Percentiles rank a stretch among this genome's conserved stretches.
phyloP scores from a whole-genome alignment of 768 basidiomycete genomes.

The Auricularia sp. region DNA sequence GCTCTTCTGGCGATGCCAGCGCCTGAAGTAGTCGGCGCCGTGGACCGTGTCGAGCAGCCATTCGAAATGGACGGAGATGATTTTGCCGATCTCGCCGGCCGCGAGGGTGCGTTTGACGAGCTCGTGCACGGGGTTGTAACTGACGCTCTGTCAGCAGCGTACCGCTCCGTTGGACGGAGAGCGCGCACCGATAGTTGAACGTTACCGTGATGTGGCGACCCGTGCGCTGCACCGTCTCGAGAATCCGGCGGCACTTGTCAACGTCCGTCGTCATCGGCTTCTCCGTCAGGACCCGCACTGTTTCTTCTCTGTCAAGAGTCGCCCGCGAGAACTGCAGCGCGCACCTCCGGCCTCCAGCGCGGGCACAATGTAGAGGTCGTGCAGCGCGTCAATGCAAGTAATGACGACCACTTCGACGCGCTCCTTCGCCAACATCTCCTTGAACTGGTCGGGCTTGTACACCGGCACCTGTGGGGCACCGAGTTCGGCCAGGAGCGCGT shows the following conservation, averaged over 20 bases:
- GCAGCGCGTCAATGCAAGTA: conserved; percentile 39
- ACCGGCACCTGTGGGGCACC: conserved; percentile 31
- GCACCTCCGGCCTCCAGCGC: conserved; percentile 33
- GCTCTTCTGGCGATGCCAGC: conserved; percentile 38
- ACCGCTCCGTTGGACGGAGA: background rate
- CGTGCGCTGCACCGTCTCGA: conserved; percentile 35
- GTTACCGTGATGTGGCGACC: conserved; percentile 33
- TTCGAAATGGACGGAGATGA: conserved; percentile 42
- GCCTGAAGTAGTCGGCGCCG: conserved; percentile 43
- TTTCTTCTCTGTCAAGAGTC: background rate
- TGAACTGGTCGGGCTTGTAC: conserved; percentile 32
- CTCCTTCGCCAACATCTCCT: conserved; percentile 36
- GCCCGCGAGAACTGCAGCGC: conserved; percentile 6
- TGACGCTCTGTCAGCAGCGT: conserved; percentile 9
- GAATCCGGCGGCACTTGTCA: conserved; percentile 36
- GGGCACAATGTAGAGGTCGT: conserved; percentile 38
- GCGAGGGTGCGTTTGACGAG: conserved; percentile 37
- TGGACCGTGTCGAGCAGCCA: conserved; percentile 46
- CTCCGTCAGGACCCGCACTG: conserved; percentile 41
- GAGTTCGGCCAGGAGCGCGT: conserved; percentile 29
- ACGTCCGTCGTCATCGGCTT: conserved; percentile 46
- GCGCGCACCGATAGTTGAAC: conserved; percentile 31
- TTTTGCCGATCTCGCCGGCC: conserved; percentile 38
- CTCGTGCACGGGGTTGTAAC: conserved; percentile 42
- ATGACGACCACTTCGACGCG: conserved; percentile 39